Evolutionary conservation across 2,329 filamentous ascomycete species (phyloP), one percentile per base, ranked within the genome.

Genomic region (Aureobasidium pullulans): DNA sequence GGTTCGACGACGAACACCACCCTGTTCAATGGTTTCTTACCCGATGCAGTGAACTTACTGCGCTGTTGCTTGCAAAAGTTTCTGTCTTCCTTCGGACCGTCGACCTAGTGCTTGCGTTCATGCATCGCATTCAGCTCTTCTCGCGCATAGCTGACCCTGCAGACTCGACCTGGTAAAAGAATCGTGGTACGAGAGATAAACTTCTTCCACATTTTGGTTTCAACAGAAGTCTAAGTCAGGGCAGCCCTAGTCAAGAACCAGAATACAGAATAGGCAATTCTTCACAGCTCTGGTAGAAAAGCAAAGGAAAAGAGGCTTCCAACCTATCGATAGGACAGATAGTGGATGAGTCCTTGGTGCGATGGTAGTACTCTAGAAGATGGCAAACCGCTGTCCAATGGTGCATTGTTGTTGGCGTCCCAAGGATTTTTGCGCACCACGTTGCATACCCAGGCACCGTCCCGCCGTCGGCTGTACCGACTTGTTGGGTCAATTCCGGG

Each of bases 241-340:
- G 8, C 1, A 9, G 34, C 34, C 15, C 37, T 13, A 40, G 37
- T 40, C 37, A 40, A 36, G 34, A 48, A 10, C 28, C 10, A 11
- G 28, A 43, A 6, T 15, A 47, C 28, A n/a, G 3, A 13, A 34
- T 19, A 16, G 31, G 46, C 40, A 34, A 48, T 23, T 23, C 23
- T 23, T 23, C 23, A 23, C 23, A 23, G 23, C 23, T 23, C 23
- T 23, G 23, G 23, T 23, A 19, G 23, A 23, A 23, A 23, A 2
- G 23, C 23, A 2, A 23, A 23, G 16, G 6, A 49, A 11, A 36
- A 37, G 4, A 49, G 46, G 31, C 32, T 49, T 36, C 23, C 29
- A 31, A 31, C 16, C 32, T 52, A 52, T 52, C 48, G 48, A 52
- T 52, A 52, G 48, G 48, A 52, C 48, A 52, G 48, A 52, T 52